These are phyloP conservation scores for Trichoderma harzianum DNA, from an alignment of 2,329 filamentous ascomycete species.

Conservation along the genomic window DNA sequence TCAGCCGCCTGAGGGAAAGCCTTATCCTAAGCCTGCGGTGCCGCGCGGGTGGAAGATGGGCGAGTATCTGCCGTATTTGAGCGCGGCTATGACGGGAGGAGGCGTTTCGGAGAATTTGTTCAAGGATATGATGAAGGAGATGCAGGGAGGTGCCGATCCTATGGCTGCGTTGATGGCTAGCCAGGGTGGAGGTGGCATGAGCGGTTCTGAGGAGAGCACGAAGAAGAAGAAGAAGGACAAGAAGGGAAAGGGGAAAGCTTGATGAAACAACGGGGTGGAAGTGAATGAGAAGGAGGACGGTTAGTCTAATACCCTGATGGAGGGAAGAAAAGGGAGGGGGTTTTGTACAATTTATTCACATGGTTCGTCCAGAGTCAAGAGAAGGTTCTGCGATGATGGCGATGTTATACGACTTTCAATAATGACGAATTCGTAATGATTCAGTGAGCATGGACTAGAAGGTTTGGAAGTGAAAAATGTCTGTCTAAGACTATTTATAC, in stretches of 20 bases:
- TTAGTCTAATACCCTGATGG: neutral
- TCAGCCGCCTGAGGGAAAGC: constrained; percentile 57
- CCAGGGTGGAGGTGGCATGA: constrained; percentile 29
- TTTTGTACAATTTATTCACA: neutral
- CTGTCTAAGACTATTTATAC: neutral
- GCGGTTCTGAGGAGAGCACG: constrained; percentile 20
- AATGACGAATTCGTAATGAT: constrained; percentile 3
- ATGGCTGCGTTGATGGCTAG: constrained; percentile 44
- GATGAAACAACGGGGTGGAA: neutral
- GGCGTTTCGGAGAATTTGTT: constrained; percentile 93
- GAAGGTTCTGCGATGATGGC: neutral
- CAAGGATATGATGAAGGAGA: constrained; percentile 95
- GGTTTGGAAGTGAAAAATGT: neutral
- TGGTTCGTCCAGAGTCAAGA: neutral
- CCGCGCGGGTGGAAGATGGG: constrained; percentile 91
- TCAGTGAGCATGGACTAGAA: neutral
- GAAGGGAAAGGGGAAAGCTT: constrained; percentile 43
- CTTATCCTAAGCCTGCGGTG: constrained; percentile 68
- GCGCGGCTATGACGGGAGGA: constrained; percentile 84
- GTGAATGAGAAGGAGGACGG: neutral
- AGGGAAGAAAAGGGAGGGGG: neutral
- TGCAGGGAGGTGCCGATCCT: constrained; percentile 55
- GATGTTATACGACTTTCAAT: neutral
- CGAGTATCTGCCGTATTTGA: constrained; percentile 79
- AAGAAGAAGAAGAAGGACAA: constrained; percentile 49